phyloP scores from a whole-genome alignment of 2,329 filamentous ascomycete genomes.

The Magnaporthiopsis rhizophila region DNA sequence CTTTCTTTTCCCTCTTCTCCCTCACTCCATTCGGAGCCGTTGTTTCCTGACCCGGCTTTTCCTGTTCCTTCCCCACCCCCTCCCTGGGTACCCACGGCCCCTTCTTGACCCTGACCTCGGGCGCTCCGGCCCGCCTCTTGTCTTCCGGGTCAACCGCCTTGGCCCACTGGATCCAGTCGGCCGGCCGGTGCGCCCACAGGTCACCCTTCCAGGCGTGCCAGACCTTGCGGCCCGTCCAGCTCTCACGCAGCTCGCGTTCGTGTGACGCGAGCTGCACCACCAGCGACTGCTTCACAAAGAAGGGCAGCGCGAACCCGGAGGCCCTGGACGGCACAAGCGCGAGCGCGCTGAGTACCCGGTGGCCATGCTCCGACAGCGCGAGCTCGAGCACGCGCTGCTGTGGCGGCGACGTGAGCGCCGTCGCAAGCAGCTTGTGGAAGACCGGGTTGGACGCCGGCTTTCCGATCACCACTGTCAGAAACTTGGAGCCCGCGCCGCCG shows the following conservation, averaged over 20 bases:
- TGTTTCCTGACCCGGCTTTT: neutral
- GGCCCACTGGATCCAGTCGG: constrained; percentile 50
- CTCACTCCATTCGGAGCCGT: neutral
- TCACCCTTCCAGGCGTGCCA: constrained; percentile 53
- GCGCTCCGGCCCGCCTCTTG: constrained; percentile 26
- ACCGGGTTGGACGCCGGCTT: constrained; percentile 39
- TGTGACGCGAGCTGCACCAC: constrained; percentile 39
- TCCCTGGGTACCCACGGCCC: neutral
- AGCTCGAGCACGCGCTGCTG: constrained; percentile 31
- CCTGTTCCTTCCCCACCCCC: neutral
- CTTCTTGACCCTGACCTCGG: constrained; percentile 13
- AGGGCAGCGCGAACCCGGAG: constrained; percentile 40
- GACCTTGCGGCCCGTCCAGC: constrained; percentile 46
- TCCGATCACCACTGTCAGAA: constrained; percentile 42
- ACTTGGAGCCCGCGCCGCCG: constrained; percentile 32
- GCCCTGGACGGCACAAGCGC: constrained; percentile 41
- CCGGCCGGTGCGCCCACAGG: constrained; percentile 42
- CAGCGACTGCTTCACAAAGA: constrained; percentile 49
- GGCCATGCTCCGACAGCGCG: constrained; percentile 41
- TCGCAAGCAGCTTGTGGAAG: constrained; percentile 49
- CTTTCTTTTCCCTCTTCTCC: neutral
- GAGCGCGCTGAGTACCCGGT: constrained; percentile 42
- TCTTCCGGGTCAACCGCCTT: constrained; percentile 38
- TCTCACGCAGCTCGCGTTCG: constrained; percentile 42
- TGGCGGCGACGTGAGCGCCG: constrained; percentile 30